A percentile compares a stretch with the other conserved stretches of the same genome.
Evolutionary conservation across 169 alveolate species (phyloP).

Genomic region (Pseudocohnilembus persalinus): DNA sequence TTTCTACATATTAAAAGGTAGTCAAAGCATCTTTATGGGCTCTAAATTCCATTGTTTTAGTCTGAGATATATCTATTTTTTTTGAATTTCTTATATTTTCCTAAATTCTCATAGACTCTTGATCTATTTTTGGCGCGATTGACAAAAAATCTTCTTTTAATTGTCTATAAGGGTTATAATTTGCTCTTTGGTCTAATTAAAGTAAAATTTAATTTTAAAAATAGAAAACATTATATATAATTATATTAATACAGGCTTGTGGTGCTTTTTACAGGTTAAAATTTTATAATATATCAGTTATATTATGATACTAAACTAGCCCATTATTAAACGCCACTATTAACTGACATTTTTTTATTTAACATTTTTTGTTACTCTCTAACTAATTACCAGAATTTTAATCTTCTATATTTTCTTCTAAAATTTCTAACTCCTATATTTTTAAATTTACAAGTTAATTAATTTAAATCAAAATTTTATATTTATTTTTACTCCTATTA

Average conservation of each 20-base stretch:
- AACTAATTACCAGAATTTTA: too few relatives aligned
- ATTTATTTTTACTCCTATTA: background rate
- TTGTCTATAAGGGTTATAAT: constrained; percentile 9
- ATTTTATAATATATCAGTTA: background rate
- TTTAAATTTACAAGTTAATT: too few relatives aligned
- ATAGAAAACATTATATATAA: too few relatives aligned
- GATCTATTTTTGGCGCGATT: background rate
- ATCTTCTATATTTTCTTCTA: background rate
- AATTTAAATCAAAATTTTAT: too few relatives aligned
- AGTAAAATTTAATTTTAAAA: too few relatives aligned
- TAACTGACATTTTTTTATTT: background rate
- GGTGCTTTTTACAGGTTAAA: background rate
- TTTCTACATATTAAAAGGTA: constrained; percentile 7
- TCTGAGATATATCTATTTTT: background rate
- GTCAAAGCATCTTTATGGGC: constrained; percentile 27
- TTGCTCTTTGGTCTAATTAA: background rate
- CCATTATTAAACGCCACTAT: constrained; percentile 12
- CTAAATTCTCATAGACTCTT: background rate
- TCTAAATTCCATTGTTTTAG: background rate
- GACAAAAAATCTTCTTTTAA: constrained; percentile 6
- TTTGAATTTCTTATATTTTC: background rate
- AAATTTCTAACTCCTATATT: background rate
- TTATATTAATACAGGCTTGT: background rate
- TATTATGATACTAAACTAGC: background rate
- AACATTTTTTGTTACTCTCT: too few relatives aligned